Conservation (phyloP, 306 rosid species). For the Vicia villosa region DNA sequence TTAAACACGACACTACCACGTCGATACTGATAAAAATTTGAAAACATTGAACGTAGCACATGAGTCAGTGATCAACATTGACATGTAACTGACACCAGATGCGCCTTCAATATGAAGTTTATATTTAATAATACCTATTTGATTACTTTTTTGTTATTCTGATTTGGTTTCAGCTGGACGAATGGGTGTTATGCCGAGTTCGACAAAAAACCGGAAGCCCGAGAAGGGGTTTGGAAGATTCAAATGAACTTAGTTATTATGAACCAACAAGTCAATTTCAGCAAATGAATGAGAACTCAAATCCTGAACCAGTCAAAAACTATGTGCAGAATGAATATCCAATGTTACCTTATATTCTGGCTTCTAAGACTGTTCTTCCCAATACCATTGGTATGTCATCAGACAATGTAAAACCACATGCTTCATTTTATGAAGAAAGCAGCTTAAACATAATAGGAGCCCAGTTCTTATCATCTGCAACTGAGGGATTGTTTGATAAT, state of each 20-base stretch:
- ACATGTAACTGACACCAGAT: neutral
- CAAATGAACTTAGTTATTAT: slow-evolving; percentile 36
- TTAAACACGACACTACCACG: neutral
- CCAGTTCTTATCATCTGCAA: slow-evolving; percentile 35
- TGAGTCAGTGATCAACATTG: neutral
- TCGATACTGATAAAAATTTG: neutral
- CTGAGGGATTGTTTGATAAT: slow-evolving; percentile 41
- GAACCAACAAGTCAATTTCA: slow-evolving; percentile 42
- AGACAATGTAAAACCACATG: slow-evolving; percentile 34
- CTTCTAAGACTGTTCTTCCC: slow-evolving; percentile 42
- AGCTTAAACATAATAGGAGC: slow-evolving; percentile 28
- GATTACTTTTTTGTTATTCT: neutral
- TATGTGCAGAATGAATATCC: slow-evolving; percentile 53
- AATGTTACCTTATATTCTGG: slow-evolving; percentile 64
- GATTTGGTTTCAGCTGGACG: slow-evolving; percentile 59
- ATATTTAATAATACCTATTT: no score
- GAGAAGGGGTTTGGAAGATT: slow-evolving; percentile 50
- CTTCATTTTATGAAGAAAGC: slow-evolving; percentile 32
- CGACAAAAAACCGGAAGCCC: slow-evolving; percentile 45
- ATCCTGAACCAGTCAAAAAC: slow-evolving; percentile 46
- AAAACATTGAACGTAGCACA: neutral
- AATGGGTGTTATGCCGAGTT: slow-evolving; percentile 78
- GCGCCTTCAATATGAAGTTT: neutral
- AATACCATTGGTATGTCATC: slow-evolving; percentile 42
- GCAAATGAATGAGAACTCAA: slow-evolving; percentile 42